Percentiles rank a stretch among this genome's conserved stretches.
phyloP scores from a whole-genome alignment of 2,329 filamentous ascomycete genomes.

The Botryotinia convoluta region DNA sequence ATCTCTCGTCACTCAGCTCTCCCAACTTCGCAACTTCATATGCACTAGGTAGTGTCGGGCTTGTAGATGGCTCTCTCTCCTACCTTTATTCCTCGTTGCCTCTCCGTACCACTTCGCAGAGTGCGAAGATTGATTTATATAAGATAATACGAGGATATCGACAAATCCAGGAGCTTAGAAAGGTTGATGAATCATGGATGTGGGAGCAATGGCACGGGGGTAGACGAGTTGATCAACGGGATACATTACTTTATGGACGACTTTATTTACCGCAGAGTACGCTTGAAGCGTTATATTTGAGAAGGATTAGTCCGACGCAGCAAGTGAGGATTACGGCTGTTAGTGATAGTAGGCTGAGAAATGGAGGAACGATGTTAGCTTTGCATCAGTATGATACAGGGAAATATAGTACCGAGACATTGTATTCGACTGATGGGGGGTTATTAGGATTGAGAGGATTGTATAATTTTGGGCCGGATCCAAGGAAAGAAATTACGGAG shows the following conservation, averaged over 20 bases:
- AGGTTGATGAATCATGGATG: conserved; percentile 48
- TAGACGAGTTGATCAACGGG: conserved; percentile 48
- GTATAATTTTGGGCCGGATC: conserved; percentile 77
- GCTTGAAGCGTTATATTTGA: conserved; percentile 81
- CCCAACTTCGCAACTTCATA: conserved; percentile 95
- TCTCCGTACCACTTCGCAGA: conserved; percentile 65
- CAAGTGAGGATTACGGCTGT: conserved; percentile 80
- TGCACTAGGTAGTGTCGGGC: conserved; percentile 80
- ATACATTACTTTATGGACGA: conserved; percentile 70
- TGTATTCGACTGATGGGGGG: conserved; percentile 90
- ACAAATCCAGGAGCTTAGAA: conserved; percentile 66
- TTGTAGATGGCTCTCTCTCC: conserved; percentile 94
- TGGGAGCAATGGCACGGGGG: conserved; percentile 55
- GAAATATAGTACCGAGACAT: conserved; percentile 82
- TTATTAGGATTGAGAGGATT: conserved; percentile 83
- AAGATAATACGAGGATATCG: conserved; percentile 80
- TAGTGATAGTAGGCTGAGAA: conserved; percentile 66
- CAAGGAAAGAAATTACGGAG: conserved; percentile 30
- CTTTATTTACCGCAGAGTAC: conserved; percentile 81
- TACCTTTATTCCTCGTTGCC: conserved; percentile 92
- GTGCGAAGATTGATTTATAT: conserved; percentile 71
- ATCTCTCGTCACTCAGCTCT: conserved; percentile 86
- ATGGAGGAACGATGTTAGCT: conserved; percentile 72
- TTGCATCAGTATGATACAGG: conserved; percentile 79
- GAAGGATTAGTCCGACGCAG: conserved; percentile 71